Evolutionary conservation across 306 rosid species (phyloP).

Genomic region (Styphnolobium japonicum): DNA sequence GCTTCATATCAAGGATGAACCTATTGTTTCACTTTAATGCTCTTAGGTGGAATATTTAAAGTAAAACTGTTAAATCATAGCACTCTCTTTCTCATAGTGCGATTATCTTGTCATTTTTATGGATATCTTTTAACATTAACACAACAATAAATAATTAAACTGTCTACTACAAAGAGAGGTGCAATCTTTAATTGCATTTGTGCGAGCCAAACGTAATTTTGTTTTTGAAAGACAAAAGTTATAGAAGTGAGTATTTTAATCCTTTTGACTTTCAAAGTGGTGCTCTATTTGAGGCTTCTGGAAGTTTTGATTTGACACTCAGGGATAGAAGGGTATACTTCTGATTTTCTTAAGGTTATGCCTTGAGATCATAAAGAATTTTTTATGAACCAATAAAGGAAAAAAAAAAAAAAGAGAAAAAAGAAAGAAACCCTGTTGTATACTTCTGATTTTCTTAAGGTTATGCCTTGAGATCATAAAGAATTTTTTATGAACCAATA

Average conservation of each 20-base stretch:
- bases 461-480: neutral
- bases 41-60: neutral
- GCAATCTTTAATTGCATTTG: neutral
- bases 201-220: neutral
- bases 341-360: neutral
- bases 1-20: neutral
- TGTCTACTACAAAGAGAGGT: neutral
- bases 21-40: neutral
- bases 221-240: neutral
- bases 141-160: neutral
- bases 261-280: neutral
- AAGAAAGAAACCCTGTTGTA: no score
- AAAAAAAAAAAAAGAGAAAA: no score
- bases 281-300: neutral
- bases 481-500: neutral
- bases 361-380: neutral
- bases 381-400: neutral
- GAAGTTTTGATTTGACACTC: neutral
- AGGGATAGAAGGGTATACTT: neutral
- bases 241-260: neutral
- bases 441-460: neutral
- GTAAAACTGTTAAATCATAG: neutral
- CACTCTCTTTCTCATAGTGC: neutral
- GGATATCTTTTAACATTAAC: neutral
- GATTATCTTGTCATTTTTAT: neutral